These are phyloP conservation scores for Capronia americana DNA, from an alignment of 2,329 filamentous ascomycete genomes.

Conservation along the genomic window DNA sequence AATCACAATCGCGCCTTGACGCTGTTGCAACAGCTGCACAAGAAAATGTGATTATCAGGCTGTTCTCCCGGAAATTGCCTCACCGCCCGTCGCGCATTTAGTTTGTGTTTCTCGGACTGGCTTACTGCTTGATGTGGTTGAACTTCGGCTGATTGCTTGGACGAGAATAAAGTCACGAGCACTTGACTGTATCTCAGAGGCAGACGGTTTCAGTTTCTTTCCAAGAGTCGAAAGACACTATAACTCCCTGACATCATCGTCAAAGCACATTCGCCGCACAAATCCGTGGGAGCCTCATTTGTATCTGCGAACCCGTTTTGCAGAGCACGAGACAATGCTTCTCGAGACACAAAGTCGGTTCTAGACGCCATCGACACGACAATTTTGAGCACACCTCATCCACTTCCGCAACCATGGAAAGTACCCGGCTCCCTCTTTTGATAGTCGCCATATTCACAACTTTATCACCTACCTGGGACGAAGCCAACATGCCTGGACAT, in stretches of 20 bases:
- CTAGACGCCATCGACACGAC: no score
- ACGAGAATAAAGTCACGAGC: background rate
- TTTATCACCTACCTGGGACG: background rate
- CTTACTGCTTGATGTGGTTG: background rate
- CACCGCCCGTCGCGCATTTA: no score
- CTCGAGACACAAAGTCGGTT: background rate
- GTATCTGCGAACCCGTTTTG: background rate
- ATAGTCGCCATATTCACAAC: background rate
- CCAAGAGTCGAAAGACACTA: background rate
- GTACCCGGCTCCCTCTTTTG: background rate
- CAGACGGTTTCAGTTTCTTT: background rate
- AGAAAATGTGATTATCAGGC: background rate
- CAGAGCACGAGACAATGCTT: background rate
- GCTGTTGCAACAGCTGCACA: background rate
- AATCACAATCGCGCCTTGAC: background rate
- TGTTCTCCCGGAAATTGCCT: background rate
- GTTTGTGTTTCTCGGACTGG: no score
- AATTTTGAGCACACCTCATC: no score
- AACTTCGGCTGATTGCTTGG: background rate
- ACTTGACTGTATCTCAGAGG: background rate
- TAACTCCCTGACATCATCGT: background rate
- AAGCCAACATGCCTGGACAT: background rate
- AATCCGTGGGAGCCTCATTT: background rate
- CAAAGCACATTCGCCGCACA: background rate
- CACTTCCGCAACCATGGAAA: no score